Base-by-base conservation (phyloP, 495 filamentous ascomycete species). In the Podospora appendiculata region DNA sequence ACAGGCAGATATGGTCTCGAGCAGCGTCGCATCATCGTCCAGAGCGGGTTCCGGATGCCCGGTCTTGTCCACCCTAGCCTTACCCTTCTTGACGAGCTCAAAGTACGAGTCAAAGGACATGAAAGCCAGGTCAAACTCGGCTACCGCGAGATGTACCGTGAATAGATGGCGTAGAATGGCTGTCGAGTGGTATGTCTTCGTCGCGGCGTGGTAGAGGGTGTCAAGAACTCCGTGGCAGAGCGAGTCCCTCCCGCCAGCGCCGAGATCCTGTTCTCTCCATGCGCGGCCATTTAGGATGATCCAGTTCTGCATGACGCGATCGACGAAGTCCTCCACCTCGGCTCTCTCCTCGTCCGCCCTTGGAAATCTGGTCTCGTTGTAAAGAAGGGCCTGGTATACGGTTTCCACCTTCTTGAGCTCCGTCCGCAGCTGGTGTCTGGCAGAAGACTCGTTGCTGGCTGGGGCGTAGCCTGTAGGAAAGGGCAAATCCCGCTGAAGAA, bases 151-250 rank as follows among this genome's bases (percentile, higher is more conserved):
- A 68, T 97, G 93, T 6, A 95, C 85, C 12, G 83, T 87, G 57
- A 97, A 97, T 1, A 98, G 76, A 62, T 94, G 84, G 49, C 92
- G 77, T 32, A 98, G 70, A 48, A 97, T 83, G 18, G 85, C 68
- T 6, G 90, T 92, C 2, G 94, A 97, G 62, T 97, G 93, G 58
- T 90, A 98, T 0, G 90, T 94, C 67, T 91, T 94, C 2, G 86
- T 87, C 9, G 93, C 87, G 32, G 90, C 90, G 16, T 86, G 82
- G 59, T 95, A 95, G 9, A 96, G 72, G 32, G 89, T 86, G 69
- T 94, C 88, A 19, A 95, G 76, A 35, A 90, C 84, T 49, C 80
- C 81, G 48, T 81, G 79, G 54, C 87, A 81, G 16, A 90, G 73
- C 25, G 74, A 76, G 59, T 82, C 80, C 62, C 88, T 85, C 9